Percentiles rank a stretch among this genome's conserved stretches.
Conservation (phyloP, 495 filamentous ascomycete genomes). For the Aspergillus funiculosus region DNA sequence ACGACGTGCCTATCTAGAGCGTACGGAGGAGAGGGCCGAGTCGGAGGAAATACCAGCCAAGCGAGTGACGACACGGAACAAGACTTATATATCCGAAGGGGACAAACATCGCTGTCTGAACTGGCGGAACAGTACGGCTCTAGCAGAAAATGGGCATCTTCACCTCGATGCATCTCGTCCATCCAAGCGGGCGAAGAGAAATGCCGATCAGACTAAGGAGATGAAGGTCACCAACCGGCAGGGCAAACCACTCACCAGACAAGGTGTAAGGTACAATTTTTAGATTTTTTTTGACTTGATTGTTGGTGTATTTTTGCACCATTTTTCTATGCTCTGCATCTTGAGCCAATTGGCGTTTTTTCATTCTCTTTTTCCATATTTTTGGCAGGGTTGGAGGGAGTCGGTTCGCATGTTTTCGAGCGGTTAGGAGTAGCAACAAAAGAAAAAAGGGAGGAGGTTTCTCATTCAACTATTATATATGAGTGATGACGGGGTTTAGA, state of each 20-base stretch:
- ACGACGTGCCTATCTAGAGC: conserved; percentile 63
- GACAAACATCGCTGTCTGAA: conserved; percentile 63
- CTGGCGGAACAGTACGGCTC: conserved; percentile 76
- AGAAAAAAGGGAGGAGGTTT: conserved; percentile 6
- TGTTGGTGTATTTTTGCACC: conserved; percentile 7
- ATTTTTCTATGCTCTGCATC: conserved; percentile 5
- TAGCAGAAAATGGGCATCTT: conserved; percentile 71
- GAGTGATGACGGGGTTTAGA: too few species aligned
- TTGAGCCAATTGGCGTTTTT: conserved; percentile 3
- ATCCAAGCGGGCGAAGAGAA: conserved; percentile 53
- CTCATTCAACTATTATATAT: conserved; percentile 14
- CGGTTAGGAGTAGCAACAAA: background rate
- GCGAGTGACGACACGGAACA: conserved; percentile 70
- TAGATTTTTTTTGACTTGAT: conserved; percentile 14
- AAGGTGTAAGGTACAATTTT: conserved; percentile 44
- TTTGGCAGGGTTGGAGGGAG: too few species aligned
- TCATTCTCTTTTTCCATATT: too few species aligned
- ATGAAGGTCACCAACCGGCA: conserved; percentile 43
- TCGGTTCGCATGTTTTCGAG: conserved; percentile 6
- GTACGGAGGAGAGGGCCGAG: conserved; percentile 47
- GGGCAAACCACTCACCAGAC: conserved; percentile 44
- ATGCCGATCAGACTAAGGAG: conserved; percentile 38
- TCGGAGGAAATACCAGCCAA: conserved; percentile 54
- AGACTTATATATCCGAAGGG: conserved; percentile 59
- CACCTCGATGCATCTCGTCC: conserved; percentile 73